Conservation (phyloP, 2,329 filamentous ascomycete species). For the Xylaria sp. region DNA sequence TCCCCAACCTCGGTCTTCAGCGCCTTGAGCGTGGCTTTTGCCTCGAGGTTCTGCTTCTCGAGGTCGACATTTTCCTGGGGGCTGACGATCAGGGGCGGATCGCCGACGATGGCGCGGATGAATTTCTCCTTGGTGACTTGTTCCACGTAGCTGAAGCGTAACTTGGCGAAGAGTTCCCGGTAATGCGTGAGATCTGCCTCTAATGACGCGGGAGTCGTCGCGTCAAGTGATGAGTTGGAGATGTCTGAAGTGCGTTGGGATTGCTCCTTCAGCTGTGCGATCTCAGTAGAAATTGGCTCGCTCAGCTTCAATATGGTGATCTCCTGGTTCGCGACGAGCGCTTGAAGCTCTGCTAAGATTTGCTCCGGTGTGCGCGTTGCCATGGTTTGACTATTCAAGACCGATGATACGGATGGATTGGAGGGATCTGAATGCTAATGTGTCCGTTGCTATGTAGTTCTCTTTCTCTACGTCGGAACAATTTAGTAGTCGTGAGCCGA, state of each 20-base stretch:
- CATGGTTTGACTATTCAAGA: constrained; percentile 24
- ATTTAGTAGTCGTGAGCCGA: background rate
- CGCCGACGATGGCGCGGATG: constrained; percentile 87
- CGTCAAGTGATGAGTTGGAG: constrained; percentile 67
- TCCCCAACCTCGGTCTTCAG: constrained; percentile 79
- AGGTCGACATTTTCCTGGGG: constrained; percentile 81
- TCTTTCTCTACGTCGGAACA: background rate
- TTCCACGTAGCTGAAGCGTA: constrained; percentile 96
- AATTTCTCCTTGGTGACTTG: constrained; percentile 99
- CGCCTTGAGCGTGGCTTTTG: constrained; percentile 77
- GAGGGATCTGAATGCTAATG: background rate
- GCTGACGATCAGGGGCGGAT: constrained; percentile 84
- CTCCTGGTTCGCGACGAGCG: constrained; percentile 63
- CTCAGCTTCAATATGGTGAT: constrained; percentile 79
- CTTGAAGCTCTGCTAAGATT: constrained; percentile 55
- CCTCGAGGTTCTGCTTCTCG: constrained; percentile 69
- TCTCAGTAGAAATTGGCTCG: constrained; percentile 69
- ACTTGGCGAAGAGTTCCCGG: constrained; percentile 92
- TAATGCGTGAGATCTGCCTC: constrained; percentile 88
- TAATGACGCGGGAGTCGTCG: constrained; percentile 75
- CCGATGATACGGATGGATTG: background rate
- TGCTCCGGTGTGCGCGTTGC: constrained; percentile 43
- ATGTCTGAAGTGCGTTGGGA: constrained; percentile 72
- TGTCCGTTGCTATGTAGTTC: background rate
- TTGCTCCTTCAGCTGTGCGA: constrained; percentile 46